Evolutionary conservation across 2,329 filamentous ascomycete species (phyloP), one percentile per base, ranked within the genome.

Genomic region (Rutstroemia sp.): DNA sequence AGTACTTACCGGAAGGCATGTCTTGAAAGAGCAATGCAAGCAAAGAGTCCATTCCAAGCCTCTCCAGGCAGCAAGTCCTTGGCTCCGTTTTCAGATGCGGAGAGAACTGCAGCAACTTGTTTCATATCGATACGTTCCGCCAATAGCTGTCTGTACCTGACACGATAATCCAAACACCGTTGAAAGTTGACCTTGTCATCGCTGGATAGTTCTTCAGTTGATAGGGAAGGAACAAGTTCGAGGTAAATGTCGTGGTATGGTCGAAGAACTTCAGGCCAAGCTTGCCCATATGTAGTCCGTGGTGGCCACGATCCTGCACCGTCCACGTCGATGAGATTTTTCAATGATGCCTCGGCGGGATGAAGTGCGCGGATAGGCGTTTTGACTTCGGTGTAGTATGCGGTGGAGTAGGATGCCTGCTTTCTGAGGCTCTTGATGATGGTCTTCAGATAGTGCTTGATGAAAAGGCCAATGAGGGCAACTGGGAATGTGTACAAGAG

Each of bases 41-140:
- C 64, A 52, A 70, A 72, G 49, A 71, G 66, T 6, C 65, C 70
- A 51, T 72, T 72, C 58, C 65, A 70, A 14, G 58, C 59, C 39
- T 71, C 69, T 3, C 64, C 61, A 1, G 64, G 61, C 47, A 69
- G 61, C 7, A 61, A 50, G 38, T 65, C 62, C 64, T 61, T 70
- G 5, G 61, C 54, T 1, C 67, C 68, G 3, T 62, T 57, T 16
- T 67, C 64, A 5, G 55, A 51, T 63, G 4, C 63, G 59, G 42
- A 48, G 30, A 10, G 44, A 19, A 56, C 23, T 16, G 47, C 19
- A 5, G 51, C 49, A 9, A 56, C 48, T 38, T 51, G 37, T 10
- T 39, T 30, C 16, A 45, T 44, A 9, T 51, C 44, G 19, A 56
- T 25, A 34, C 49, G 53, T 34, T 56, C 53, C 19, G 48, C 21